Conservation (phyloP, 495 filamentous ascomycete species). For the Evernia prunastri region DNA sequence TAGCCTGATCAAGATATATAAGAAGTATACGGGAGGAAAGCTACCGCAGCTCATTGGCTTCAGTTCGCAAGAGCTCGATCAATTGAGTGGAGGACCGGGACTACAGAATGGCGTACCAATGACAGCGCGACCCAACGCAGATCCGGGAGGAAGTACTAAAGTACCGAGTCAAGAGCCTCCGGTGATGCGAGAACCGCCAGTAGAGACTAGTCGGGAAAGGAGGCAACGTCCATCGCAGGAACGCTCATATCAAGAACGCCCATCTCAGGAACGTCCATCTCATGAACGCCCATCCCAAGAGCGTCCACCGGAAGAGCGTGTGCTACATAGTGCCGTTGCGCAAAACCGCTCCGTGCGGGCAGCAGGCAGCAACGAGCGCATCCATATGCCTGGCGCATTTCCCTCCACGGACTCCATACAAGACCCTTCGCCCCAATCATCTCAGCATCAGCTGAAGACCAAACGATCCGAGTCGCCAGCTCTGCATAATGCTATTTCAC, state of each 20-base stretch:
- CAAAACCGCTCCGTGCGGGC: conserved; percentile 14
- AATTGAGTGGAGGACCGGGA: conserved; percentile 50
- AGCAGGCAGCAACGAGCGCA: conserved; percentile 23
- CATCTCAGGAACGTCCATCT: conserved; percentile 16
- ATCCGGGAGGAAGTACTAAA: conserved; percentile 25
- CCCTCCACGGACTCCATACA: conserved; percentile 27
- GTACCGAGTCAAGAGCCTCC: conserved; percentile 20
- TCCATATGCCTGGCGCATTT: conserved; percentile 26
- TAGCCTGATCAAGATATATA: conserved; percentile 88
- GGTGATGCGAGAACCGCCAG: conserved; percentile 13
- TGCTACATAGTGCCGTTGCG: conserved; percentile 23
- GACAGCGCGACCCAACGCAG: conserved; percentile 11
- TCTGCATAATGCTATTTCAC: conserved; percentile 7
- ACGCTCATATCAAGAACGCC: conserved; percentile 25
- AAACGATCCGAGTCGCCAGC: conserved; percentile 35
- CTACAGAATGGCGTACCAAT: conserved; percentile 16
- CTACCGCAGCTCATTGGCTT: conserved; percentile 76
- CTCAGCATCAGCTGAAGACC: conserved; percentile 28
- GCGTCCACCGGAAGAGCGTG: conserved; percentile 16
- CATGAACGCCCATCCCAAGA: conserved; percentile 19
- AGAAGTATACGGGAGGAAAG: conserved; percentile 87
- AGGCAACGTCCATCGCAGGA: conserved; percentile 37
- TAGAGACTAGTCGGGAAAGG: conserved; percentile 21
- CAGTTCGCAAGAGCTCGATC: conserved; percentile 67
- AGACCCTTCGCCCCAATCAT: conserved; percentile 26